Conservation (phyloP, 1,139 yeast genomes). For the Suhomyces bokatorum region DNA sequence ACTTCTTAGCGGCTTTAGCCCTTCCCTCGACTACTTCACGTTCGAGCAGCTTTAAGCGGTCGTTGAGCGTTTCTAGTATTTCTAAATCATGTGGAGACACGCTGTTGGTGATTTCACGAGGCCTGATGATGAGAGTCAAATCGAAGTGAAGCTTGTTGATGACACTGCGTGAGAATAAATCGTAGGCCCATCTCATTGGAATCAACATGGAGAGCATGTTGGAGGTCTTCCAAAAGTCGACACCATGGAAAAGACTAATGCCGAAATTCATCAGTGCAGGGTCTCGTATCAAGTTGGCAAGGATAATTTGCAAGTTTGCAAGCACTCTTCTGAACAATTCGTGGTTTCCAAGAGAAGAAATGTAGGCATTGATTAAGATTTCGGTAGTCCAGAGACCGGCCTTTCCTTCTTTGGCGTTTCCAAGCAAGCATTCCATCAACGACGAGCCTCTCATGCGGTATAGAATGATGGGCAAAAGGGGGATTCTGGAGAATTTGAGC, state of each 20-base stretch:
- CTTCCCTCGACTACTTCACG: constrained; percentile 1
- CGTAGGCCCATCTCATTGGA: constrained; percentile 42
- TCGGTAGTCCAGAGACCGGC: constrained; percentile 33
- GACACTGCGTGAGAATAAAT: constrained; percentile 38
- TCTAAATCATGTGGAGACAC: constrained; percentile 27
- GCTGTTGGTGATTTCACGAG: constrained; percentile 40
- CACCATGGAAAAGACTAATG: constrained; percentile 19
- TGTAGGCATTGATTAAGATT: constrained; percentile 37
- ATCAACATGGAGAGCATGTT: constrained; percentile 38
- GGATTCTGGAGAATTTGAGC: constrained; percentile 41
- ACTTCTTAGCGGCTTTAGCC: background rate
- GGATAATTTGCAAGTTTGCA: constrained; percentile 12
- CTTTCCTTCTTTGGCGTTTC: constrained; percentile 13
- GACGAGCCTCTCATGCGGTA: constrained; percentile 44
- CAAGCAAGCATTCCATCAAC: constrained; percentile 30
- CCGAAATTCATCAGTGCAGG: background rate
- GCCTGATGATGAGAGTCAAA: constrained; percentile 31
- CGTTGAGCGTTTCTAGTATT: constrained; percentile 26
- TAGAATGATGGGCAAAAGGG: constrained; percentile 41
- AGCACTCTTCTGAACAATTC: constrained; percentile 24
- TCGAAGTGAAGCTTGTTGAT: constrained; percentile 48
- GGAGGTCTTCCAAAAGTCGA: constrained; percentile 33
- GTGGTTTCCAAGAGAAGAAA: constrained; percentile 44
- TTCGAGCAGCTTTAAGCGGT: constrained; percentile 8
- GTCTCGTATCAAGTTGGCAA: constrained; percentile 2